Conservation (phyloP, 2,329 filamentous ascomycete species). For the Cryphonectria japonica region DNA sequence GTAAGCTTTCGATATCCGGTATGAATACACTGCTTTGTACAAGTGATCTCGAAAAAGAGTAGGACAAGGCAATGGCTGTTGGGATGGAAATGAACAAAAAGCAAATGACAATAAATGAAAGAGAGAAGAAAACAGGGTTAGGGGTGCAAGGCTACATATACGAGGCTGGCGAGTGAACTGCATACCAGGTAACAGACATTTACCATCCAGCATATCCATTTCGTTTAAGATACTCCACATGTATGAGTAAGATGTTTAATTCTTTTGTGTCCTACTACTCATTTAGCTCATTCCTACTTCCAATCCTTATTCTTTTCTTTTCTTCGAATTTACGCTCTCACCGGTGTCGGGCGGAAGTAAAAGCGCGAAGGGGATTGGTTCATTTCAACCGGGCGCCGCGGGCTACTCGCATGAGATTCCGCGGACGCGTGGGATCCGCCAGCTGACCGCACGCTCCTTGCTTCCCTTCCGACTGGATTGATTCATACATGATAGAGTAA, state of each 20-base stretch:
- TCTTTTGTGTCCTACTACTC: not conserved
- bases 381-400: not conserved
- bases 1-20: not conserved
- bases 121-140: not conserved
- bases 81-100: not conserved
- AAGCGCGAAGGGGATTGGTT: not conserved
- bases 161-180: not conserved
- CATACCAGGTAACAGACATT: not conserved
- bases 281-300: not conserved
- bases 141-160: not conserved
- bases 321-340: not conserved
- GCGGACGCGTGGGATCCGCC: not conserved
- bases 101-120: not conserved
- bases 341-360: not conserved
- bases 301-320: not conserved
- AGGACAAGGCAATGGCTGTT: too few relatives aligned
- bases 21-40: too few relatives aligned
- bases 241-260: too few relatives aligned
- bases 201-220: constrained; percentile 17
- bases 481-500: not conserved
- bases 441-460: not conserved
- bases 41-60: too few relatives aligned
- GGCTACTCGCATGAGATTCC: not conserved
- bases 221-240: constrained; percentile 31
- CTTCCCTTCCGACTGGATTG: not conserved